Evolutionary conservation across 2,329 filamentous ascomycete genomes (phyloP).

Genomic region (Cryphonectria carpinicola): DNA sequence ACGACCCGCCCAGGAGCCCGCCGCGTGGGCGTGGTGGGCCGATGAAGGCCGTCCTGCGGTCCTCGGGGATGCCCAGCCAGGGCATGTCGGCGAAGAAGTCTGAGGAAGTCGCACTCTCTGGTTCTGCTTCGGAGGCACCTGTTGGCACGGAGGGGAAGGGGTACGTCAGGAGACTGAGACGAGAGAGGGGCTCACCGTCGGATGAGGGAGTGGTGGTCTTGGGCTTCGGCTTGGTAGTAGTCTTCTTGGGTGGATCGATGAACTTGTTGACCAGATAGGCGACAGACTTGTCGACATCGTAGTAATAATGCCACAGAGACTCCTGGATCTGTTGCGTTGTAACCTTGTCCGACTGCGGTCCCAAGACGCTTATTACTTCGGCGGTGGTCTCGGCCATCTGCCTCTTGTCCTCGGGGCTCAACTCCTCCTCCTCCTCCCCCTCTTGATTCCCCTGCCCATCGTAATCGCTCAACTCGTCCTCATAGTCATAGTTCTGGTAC

Average conservation of each 20-base stretch:
- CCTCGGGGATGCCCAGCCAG: constrained; percentile 75
- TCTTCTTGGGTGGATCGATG: constrained; percentile 49
- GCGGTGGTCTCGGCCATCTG: constrained; percentile 67
- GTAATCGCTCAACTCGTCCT: constrained; percentile 56
- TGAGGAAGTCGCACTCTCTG: constrained; percentile 40
- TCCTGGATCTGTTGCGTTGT: constrained; percentile 77
- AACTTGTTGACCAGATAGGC: constrained; percentile 74
- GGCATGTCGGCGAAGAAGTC: constrained; percentile 82
- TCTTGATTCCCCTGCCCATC: constrained; percentile 50
- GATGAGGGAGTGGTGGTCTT: constrained; percentile 42
- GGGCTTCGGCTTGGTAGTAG: constrained; percentile 42
- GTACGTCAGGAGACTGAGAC: constrained; percentile 13
- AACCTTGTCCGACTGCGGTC: constrained; percentile 59
- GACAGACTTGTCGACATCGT: constrained; percentile 85
- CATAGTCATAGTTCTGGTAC: constrained; percentile 54
- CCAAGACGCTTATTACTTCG: constrained; percentile 69
- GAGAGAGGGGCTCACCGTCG: constrained; percentile 29
- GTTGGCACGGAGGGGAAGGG: constrained; percentile 21
- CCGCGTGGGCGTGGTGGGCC: constrained; percentile 56
- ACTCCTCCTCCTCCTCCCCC: constrained; percentile 50
- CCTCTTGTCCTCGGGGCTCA: constrained; percentile 52
- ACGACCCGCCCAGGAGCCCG: constrained; percentile 78
- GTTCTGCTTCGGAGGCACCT: constrained; percentile 30
- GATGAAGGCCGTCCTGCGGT: constrained; percentile 68
- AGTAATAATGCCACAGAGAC: constrained; percentile 93